phyloP scores from a whole-genome alignment of 106 monocot genomes.

The Hemerocallis citrina region DNA sequence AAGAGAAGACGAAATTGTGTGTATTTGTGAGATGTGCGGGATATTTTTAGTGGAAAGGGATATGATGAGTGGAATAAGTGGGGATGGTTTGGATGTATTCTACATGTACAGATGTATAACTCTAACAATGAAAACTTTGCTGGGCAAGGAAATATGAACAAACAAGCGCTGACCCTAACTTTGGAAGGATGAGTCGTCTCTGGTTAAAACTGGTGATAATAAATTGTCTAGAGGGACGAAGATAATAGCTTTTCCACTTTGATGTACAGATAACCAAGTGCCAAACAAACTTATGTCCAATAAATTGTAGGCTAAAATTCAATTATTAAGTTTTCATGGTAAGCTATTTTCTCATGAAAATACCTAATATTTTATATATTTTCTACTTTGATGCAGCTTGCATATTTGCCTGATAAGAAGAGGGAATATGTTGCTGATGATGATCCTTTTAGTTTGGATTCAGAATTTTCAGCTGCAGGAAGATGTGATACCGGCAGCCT shows the following conservation, averaged over 20 bases:
- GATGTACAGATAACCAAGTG: too few relatives aligned
- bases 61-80: too few relatives aligned
- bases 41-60: neutral
- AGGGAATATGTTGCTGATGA: slow-evolving; percentile 64
- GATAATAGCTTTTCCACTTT: too few relatives aligned
- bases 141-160: too few relatives aligned
- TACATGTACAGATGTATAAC: too few relatives aligned
- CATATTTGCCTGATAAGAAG: slow-evolving; percentile 85
- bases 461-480: slow-evolving; percentile 61
- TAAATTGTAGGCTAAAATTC: neutral
- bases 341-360: neutral
- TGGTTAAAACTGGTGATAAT: too few relatives aligned
- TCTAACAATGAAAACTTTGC: too few relatives aligned
- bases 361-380: neutral
- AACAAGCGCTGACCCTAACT: too few relatives aligned
- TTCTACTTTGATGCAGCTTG: slow-evolving; percentile 51
- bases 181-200: too few relatives aligned
- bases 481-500: slow-evolving; percentile 28
- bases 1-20: neutral
- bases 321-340: neutral
- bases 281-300: too few relatives aligned
- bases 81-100: too few relatives aligned
- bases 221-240: too few relatives aligned
- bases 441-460: slow-evolving; percentile 62
- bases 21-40: neutral